phyloP scores from a whole-genome alignment of 2,329 filamentous ascomycete genomes.

The Ophiocordyceps sinensis region DNA sequence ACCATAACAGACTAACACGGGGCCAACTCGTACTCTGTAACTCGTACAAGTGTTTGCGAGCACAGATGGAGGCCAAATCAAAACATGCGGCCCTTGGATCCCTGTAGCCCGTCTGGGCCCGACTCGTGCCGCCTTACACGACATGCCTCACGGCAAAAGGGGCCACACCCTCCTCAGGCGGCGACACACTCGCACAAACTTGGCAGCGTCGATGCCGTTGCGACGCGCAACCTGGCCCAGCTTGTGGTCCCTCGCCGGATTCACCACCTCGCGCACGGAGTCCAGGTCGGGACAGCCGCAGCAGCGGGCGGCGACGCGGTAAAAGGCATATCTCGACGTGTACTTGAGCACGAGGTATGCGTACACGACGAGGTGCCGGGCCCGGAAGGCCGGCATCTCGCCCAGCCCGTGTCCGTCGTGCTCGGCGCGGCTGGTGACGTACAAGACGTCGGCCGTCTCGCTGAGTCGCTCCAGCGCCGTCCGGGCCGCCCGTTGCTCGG shows the following conservation, averaged over 20 bases:
- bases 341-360: conserved; percentile 29
- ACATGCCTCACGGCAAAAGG: conserved; percentile 20
- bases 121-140: no score
- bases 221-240: conserved; percentile 19
- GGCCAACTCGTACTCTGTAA: no score
- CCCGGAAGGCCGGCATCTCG: conserved; percentile 10
- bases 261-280: conserved; percentile 26
- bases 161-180: conserved; percentile 18
- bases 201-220: conserved; percentile 18
- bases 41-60: no score
- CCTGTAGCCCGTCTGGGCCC: no score
- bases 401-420: conserved; percentile 21
- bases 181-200: conserved; percentile 15
- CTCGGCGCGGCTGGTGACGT: conserved; percentile 21
- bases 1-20: no score
- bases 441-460: conserved; percentile 29
- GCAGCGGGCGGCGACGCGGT: conserved; percentile 17
- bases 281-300: conserved; percentile 11
- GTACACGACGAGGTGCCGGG: conserved; percentile 15
- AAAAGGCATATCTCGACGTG: conserved; percentile 26
- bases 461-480: conserved; percentile 19
- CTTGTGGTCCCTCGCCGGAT: conserved; percentile 24
- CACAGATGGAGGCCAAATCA: not conserved
- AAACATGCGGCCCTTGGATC: not conserved
- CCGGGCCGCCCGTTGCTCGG: conserved; percentile 17